A percentile compares a stretch with the other conserved stretches of the same genome.
phyloP scores from a whole-genome alignment of 345 rosid genomes.

The Sonneratia caseolaris region DNA sequence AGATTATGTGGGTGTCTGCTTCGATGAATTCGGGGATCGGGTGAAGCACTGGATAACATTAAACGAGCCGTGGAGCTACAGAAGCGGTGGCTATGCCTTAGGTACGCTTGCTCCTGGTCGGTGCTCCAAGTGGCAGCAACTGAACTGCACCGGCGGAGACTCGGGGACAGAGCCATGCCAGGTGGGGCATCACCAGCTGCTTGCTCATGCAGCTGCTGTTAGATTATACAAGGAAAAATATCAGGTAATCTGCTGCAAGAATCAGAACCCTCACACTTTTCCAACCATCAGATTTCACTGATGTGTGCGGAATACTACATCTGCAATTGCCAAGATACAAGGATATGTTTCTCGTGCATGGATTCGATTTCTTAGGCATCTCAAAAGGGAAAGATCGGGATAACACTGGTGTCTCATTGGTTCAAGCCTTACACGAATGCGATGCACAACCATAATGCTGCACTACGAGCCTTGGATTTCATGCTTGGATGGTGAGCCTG shows the following conservation, averaged over 20 bases:
- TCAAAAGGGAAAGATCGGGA: slow-evolving; percentile 14
- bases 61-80: slow-evolving; percentile 28
- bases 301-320: too few relatives aligned
- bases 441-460: slow-evolving; percentile 5
- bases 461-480: slow-evolving; percentile 8
- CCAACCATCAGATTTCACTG: too few relatives aligned
- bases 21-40: slow-evolving; percentile 28
- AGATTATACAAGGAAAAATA: slow-evolving; percentile 20
- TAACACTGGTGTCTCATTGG: slow-evolving; percentile 3
- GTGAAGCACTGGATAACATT: slow-evolving; percentile 44
- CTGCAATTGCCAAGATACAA: too few relatives aligned
- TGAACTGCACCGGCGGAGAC: slow-evolving; percentile 27
- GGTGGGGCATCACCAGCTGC: slow-evolving; percentile 27
- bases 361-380: slow-evolving; percentile 1
- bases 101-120: slow-evolving; percentile 20
- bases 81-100: slow-evolving; percentile 12
- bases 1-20: slow-evolving; percentile 28
- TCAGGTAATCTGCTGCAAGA: slow-evolving; percentile 11
- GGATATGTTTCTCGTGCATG: neutral
- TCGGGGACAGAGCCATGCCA: slow-evolving; percentile 38
- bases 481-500: slow-evolving; percentile 12
- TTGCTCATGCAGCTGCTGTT: slow-evolving; percentile 36
- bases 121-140: slow-evolving; percentile 24
- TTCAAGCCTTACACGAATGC: slow-evolving; percentile 9
- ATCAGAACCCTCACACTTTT: too few relatives aligned